Base-by-base conservation (phyloP, 1,284 basidiomycete genomes). In the Phenoliferia sp. region DNA sequence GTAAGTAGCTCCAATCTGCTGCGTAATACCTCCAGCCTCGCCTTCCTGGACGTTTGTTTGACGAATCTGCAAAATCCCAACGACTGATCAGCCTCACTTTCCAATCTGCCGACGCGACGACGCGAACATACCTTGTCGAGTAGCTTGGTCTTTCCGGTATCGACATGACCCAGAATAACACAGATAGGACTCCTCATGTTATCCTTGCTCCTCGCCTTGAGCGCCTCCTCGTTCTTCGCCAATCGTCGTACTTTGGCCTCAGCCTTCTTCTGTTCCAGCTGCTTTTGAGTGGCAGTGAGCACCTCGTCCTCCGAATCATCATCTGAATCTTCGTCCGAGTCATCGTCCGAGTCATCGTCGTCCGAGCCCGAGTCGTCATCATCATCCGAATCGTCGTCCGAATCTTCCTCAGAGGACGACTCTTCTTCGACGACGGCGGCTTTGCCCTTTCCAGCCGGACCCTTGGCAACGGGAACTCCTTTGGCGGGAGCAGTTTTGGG, bases 1-100 rank as follows among this genome's bases (percentile, higher is more conserved):
- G 84, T 96, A 99, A 0, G 96, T 99, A n/a, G 96, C 96, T 84
- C 96, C 96, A 75, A 99, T 99, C 79, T 99, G 96, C 81, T 99
- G 96, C 0, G 96, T 99, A 79, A 99, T 99, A 83, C 96, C 96
- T 78, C 96, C 96, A 2, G 96, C 96, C 85, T 99, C 96, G 68
- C 96, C 96, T 80, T 97, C 95, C 83, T 99, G 95, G 26, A 99
- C 96, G 76, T 98, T 98, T 10, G 95, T 99, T 88, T 99, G 95
- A 76, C 96, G 94, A 78, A 99, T 98, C 92, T 94, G 74, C 56
- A 61, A 50, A 33, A 54, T 22, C 36, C 31, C 28, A 28, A 4
- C 31, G 33, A 16, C 48, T 12, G 48, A 22, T 54, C 19, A 34
- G 29, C 28, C 54, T 31, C 54, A 22, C 39, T 44, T 22, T 12